Conservation (phyloP, 371 early-diverging fungal species). For the Syncephalastrum racemosum region DNA sequence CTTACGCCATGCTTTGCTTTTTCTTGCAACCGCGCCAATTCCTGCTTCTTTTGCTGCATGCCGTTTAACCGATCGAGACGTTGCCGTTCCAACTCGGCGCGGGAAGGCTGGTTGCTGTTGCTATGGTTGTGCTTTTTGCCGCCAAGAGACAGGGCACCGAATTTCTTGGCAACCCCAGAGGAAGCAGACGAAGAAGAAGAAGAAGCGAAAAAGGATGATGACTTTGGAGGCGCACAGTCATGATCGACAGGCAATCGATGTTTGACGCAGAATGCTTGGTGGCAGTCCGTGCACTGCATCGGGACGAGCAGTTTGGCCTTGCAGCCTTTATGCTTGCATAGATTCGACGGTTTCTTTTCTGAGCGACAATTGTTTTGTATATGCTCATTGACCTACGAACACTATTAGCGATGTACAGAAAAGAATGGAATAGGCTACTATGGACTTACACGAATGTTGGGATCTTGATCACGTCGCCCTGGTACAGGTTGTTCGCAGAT, state of each 20-base stretch:
- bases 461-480: conserved; percentile 60
- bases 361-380: conserved; percentile 61
- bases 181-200: too few relatives aligned
- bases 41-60: conserved; percentile 25
- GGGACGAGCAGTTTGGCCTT: conserved; percentile 58
- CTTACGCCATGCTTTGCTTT: conserved; percentile 35
- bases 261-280: conserved; percentile 61
- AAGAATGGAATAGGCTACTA: not conserved
- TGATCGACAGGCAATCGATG: conserved; percentile 65
- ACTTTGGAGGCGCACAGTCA: conserved; percentile 27
- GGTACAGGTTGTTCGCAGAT: conserved; percentile 66
- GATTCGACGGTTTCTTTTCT: conserved; percentile 47
- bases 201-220: too few relatives aligned
- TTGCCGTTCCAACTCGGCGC: conserved; percentile 29
- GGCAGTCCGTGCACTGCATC: conserved; percentile 57
- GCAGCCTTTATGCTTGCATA: conserved; percentile 56
- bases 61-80: conserved; percentile 12
- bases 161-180: too few relatives aligned
- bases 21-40: conserved; percentile 24
- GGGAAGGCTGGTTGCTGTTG: conserved; percentile 12
- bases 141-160: not conserved
- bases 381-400: conserved; percentile 50
- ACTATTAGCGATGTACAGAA: too few relatives aligned
- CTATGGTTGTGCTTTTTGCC: not conserved
- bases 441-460: conserved; percentile 46